phyloP scores from a whole-genome alignment of 2,329 filamentous ascomycete genomes.

The Botrytis pseudocinerea region DNA sequence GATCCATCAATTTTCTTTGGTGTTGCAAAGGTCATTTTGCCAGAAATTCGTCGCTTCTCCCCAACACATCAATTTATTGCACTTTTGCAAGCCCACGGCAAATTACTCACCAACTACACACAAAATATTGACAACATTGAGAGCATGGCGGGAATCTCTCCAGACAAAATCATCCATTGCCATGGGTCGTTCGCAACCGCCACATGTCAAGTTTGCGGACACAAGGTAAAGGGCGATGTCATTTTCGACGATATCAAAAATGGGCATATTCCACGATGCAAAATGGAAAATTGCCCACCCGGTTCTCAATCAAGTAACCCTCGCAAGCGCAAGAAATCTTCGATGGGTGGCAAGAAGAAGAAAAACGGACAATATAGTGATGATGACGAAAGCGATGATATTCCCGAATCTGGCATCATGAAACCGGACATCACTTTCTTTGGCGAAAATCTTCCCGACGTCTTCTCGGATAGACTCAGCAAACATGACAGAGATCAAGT shows the following conservation, averaged over 20 bases:
- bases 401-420: slow-evolving; percentile 76
- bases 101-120: slow-evolving; percentile 94
- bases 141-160: slow-evolving; percentile 75
- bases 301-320: slow-evolving; percentile 52
- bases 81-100: slow-evolving; percentile 81
- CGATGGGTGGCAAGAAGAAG: slow-evolving; percentile 52
- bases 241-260: slow-evolving; percentile 80
- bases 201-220: slow-evolving; percentile 78
- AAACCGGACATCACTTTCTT: slow-evolving; percentile 99
- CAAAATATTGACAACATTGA: slow-evolving; percentile 99
- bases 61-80: slow-evolving; percentile 94
- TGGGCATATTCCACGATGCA: slow-evolving; percentile 75
- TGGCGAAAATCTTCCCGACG: slow-evolving; percentile 81
- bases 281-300: slow-evolving; percentile 60
- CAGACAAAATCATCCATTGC: slow-evolving; percentile 87
- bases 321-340: slow-evolving; percentile 56
- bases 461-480: slow-evolving; percentile 79
- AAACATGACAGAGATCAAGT: slow-evolving; percentile 76
- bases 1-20: slow-evolving; percentile 90
- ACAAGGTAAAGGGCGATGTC: slow-evolving; percentile 70
- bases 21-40: slow-evolving; percentile 86
- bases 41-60: slow-evolving; percentile 75
- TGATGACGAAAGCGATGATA: slow-evolving; percentile 58
- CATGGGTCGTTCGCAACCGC: slow-evolving; percentile 95
- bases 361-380: slow-evolving; percentile 35